Conservation (phyloP, 176 grass and related monocot species). For the Phyllostachys edulis region DNA sequence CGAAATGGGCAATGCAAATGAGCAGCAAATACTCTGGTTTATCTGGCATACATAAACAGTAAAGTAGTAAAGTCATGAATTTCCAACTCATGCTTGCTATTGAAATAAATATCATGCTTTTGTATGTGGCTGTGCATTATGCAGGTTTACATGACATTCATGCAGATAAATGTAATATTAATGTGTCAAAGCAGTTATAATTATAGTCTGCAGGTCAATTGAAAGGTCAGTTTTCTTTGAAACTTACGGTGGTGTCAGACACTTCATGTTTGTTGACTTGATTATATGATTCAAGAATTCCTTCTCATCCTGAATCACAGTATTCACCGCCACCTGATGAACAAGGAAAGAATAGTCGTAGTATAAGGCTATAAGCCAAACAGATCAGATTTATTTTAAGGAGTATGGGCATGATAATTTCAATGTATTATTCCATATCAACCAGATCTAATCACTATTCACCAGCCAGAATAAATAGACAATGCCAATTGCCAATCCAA, state of each 20-base stretch:
- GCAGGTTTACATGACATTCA: neutral
- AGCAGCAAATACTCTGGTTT: neutral
- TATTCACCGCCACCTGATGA: slow-evolving; percentile 66
- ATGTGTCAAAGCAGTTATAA: neutral
- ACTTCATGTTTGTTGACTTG: slow-evolving; percentile 83
- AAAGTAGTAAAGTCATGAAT: neutral
- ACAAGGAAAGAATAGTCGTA: neutral
- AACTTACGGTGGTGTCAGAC: slow-evolving; percentile 68
- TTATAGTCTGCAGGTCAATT: neutral
- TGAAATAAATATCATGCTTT: neutral
- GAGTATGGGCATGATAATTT: neutral
- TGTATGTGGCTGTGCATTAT: neutral
- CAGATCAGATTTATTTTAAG: neutral
- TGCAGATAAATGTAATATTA: neutral
- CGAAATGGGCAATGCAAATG: neutral
- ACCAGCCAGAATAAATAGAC: neutral
- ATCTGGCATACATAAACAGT: neutral
- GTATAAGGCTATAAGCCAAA: neutral
- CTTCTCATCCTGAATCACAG: slow-evolving; percentile 69
- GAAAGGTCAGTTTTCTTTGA: neutral
- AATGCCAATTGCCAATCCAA: neutral
- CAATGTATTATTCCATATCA: neutral
- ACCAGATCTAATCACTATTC: neutral
- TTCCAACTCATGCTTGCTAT: neutral
- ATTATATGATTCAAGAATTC: slow-evolving; percentile 81